Base-by-base conservation (phyloP, 805 yeast species). In the Hanseniaspora thailandica region DNA sequence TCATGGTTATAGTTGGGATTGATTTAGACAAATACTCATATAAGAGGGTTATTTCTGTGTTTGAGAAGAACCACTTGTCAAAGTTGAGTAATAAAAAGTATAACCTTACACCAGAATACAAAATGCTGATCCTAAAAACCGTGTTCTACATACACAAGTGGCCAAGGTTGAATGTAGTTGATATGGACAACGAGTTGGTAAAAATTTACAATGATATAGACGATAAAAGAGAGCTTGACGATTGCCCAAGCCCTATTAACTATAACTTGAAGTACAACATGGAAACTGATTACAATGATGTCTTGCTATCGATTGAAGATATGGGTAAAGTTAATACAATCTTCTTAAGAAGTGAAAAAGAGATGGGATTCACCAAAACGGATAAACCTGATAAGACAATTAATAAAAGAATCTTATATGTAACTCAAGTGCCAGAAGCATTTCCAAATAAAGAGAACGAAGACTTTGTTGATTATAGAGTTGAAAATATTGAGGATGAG, bases 1-100 rank as follows among this genome's bases (percentile, higher is more conserved):
- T 49, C 25, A 17, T 49, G 30, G 41, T 49, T 10, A 49, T 49
- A 17, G 17, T 49, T 23, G 53, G 53, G n/a, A n/a, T 49, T 30
- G 53, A 49, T 19, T 23, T 19, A 5, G 26, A 43, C 13, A 25
- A 19, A 28, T 50, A 50, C 26, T 38, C 54, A 8, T 20, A 19
- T 13, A 43, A 17, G 19, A 50, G 47, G 15, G 53, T 49, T 26
- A 23, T 33, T 9, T 10, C 47, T 10, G 5, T 49, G 22, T 49
- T 49, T 33, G 45, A 49, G 34, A 49, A 28, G 22, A 38, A 49
- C 3, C 53, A 49, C 13, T 19, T 49, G 19, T 20, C 12, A 1
- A 49, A 49, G 26, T 33, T 49, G 8, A 33, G 19, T 8, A 25
- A 19, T 17, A 15, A n/a, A 13, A 43, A 41, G 6, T 30, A 26